phyloP scores from a whole-genome alignment of 2,329 filamentous ascomycete species.

The Fusarium heterosporum region DNA sequence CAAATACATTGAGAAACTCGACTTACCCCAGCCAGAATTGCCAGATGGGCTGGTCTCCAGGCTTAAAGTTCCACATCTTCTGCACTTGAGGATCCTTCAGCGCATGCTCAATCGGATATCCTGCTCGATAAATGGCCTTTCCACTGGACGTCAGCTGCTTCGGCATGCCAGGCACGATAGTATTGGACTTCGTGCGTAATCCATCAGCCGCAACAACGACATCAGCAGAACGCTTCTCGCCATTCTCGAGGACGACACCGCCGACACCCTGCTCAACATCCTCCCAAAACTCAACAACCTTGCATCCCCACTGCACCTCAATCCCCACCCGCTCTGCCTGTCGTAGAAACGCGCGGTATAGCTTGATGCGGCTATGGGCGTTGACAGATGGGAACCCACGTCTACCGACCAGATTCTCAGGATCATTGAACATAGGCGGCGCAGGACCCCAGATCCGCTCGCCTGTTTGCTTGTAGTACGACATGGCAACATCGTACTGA shows the following conservation, averaged over 20 bases:
- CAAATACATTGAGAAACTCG: accelerated
- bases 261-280: conserved; percentile 19
- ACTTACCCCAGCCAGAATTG: conserved; percentile 36
- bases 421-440: conserved; percentile 34
- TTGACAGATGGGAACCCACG: conserved; percentile 29
- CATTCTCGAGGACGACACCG: conserved; percentile 26
- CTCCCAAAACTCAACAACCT: conserved; percentile 33
- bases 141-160: conserved; percentile 15
- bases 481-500: conserved; percentile 37
- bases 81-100: conserved; percentile 21
- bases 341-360: conserved; percentile 28
- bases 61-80: conserved; percentile 37
- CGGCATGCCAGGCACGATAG: conserved; percentile 23
- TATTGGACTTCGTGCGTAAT: conserved; percentile 23
- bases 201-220: conserved; percentile 31
- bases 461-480: conserved; percentile 31
- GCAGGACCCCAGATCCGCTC: conserved; percentile 34
- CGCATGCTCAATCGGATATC: conserved; percentile 27
- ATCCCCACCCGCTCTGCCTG: conserved; percentile 25
- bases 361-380: conserved; percentile 23
- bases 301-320: conserved; percentile 27
- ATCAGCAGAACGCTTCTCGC: conserved; percentile 30
- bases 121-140: conserved; percentile 31
- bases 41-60: conserved; percentile 19
- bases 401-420: conserved; percentile 10